Evolutionary conservation across 2,329 filamentous ascomycete genomes (phyloP).

Genomic region (Pestalotiopsis sp.): DNA sequence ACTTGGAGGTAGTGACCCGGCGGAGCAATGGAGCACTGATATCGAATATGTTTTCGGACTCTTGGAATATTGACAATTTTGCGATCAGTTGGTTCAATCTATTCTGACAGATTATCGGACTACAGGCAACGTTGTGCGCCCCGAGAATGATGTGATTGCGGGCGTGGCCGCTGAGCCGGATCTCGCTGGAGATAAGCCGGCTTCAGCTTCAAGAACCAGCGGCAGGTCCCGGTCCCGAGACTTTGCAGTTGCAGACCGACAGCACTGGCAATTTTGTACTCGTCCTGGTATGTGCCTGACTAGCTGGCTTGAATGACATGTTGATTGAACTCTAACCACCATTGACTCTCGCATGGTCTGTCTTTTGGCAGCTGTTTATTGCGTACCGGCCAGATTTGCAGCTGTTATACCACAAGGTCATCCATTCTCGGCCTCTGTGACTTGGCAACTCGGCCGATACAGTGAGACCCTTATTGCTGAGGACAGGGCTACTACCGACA

Average conservation of each 20-base stretch:
- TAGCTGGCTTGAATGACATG: neutral
- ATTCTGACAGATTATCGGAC: neutral
- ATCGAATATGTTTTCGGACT: no score
- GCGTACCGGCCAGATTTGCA: neutral
- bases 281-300: neutral
- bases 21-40: no score
- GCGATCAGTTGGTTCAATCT: neutral
- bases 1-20: no score
- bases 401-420: neutral
- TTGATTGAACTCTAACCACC: neutral
- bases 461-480: neutral
- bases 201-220: neutral
- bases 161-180: neutral
- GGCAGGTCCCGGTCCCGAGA: neutral
- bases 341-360: neutral
- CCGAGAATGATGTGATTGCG: neutral
- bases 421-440: no score
- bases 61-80: no score
- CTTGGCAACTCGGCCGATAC: neutral
- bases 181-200: conserved; percentile 4
- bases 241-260: neutral
- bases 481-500: no score
- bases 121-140: neutral
- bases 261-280: neutral
- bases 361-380: neutral